Conservation (phyloP, 176 grass and related monocot species). For the Chrysopogon serrulatus region DNA sequence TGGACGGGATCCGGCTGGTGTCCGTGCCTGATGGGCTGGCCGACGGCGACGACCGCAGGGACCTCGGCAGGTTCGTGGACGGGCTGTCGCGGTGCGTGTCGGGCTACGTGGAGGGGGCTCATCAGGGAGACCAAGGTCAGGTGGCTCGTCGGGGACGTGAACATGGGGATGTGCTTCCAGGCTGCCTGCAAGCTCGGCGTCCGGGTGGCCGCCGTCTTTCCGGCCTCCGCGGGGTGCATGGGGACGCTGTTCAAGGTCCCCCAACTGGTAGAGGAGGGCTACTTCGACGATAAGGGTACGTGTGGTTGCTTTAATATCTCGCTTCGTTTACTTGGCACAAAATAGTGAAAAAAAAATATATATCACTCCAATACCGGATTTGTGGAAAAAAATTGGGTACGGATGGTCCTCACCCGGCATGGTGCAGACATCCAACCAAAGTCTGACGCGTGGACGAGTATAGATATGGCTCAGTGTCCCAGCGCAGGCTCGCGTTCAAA, state of each 20-base stretch:
- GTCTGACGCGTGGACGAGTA: too few species aligned
- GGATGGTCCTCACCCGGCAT: too few species aligned
- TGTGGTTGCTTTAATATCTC: background rate
- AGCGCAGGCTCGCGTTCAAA: too few species aligned
- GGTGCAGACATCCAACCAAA: too few species aligned
- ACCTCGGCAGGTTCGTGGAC: slow-evolving; percentile 38
- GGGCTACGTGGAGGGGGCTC: slow-evolving; percentile 3
- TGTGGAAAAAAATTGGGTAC: too few species aligned
- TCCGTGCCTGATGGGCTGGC: slow-evolving; percentile 55
- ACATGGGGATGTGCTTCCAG: slow-evolving; percentile 53
- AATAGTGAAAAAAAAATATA: too few species aligned
- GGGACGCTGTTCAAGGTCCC: slow-evolving; percentile 41
- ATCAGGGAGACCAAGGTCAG: background rate
- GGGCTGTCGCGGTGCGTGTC: slow-evolving; percentile 21
- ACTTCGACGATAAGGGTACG: slow-evolving; percentile 55
- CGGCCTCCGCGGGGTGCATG: slow-evolving; percentile 24
- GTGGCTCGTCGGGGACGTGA: slow-evolving; percentile 54
- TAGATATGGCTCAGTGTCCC: too few species aligned
- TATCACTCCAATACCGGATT: too few species aligned
- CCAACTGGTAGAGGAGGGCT: slow-evolving; percentile 36
- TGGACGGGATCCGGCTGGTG: background rate
- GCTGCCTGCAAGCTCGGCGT: slow-evolving; percentile 38
- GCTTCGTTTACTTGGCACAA: too few species aligned
- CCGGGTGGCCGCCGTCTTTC: slow-evolving; percentile 31
- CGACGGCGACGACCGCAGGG: slow-evolving; percentile 51